Base-by-base conservation (phyloP, 2,329 filamentous ascomycete genomes). In the Neonectria coccinea region DNA sequence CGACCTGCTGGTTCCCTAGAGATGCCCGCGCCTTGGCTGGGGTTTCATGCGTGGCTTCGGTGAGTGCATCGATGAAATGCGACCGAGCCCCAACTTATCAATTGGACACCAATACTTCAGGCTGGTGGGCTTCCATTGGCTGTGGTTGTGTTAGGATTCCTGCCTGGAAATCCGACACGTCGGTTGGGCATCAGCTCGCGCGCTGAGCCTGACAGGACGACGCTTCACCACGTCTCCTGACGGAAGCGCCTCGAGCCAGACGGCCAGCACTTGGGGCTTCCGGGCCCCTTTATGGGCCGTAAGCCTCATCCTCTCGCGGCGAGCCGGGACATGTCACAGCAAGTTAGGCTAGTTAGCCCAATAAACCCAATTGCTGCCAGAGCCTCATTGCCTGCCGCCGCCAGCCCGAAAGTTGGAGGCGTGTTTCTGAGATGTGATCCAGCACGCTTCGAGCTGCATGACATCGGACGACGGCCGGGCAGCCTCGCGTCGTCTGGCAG, bases 101-200 rank as follows among this genome's bases (percentile, higher is more conserved):
- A 63, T 63, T 63, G 60, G 60, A 63, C 55, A 54, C 41, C 47
- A 48, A 63, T 42, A 36, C 50, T 22, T 47, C 47, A 44, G 45
- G 59, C 59, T 59, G 60, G 55, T 31, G 16, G 31, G 29, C 39
- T n/a, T 42, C 36, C n/a, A 57, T 58, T 53, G 33, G 42, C 14
- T 54, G 60, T 33, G 27, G 51, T 31, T 36, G 54, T 53, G 41
- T 50, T 33, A 59, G 36, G 59, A 44, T 20, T 36, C 25, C 11
- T 9, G 55, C 45, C 42, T 10, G 22, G 42, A 27, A 48, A 51
- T 33, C 18, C 60, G 60, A 63, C 60, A 56, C 55, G 60, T 63
- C 60, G 60, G 33, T 58, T 57, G 61, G 61, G 61, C 55, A 59
- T 27, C 56, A 63, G 57, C 51, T 51, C 57, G 36, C 31, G 45